Conservation (phyloP, 306 rosid species). For the Vigna angularis region DNA sequence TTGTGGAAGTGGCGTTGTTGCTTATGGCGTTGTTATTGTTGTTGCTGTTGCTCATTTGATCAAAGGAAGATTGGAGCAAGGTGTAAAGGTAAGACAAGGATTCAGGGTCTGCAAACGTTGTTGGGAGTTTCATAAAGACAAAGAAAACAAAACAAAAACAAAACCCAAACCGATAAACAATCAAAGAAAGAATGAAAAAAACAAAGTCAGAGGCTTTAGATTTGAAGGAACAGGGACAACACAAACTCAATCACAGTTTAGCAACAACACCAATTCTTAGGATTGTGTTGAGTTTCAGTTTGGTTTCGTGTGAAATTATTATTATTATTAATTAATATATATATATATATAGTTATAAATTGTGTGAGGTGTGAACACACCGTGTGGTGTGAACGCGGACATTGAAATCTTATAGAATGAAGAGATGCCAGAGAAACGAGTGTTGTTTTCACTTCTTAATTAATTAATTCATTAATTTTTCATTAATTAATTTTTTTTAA, state of each 20-base stretch:
- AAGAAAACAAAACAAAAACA: background rate
- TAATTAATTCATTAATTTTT: background rate
- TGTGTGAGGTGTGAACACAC: constrained; percentile 39
- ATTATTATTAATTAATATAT: background rate
- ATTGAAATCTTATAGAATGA: constrained; percentile 26
- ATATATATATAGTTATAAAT: background rate
- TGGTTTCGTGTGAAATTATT: background rate
- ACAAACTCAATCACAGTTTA: background rate
- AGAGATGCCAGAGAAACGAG: constrained; percentile 25
- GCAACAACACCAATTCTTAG: background rate
- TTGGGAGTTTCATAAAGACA: constrained; percentile 54
- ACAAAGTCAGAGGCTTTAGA: background rate
- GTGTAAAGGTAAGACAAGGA: constrained; percentile 48
- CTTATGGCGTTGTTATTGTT: background rate
- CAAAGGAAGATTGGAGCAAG: constrained; percentile 45
- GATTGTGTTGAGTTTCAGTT: constrained; percentile 23
- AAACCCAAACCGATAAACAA: background rate
- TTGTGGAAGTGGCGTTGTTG: background rate
- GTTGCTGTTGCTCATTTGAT: constrained; percentile 46
- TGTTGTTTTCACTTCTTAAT: background rate
- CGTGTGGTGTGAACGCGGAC: constrained; percentile 50
- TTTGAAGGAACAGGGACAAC: background rate
- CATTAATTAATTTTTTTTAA: background rate
- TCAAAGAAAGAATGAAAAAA: background rate
- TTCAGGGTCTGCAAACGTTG: constrained; percentile 53